Evolutionary conservation across 495 filamentous ascomycete species (phyloP), one percentile per base, ranked within the genome.

Genomic region (Neurospora discreta): DNA sequence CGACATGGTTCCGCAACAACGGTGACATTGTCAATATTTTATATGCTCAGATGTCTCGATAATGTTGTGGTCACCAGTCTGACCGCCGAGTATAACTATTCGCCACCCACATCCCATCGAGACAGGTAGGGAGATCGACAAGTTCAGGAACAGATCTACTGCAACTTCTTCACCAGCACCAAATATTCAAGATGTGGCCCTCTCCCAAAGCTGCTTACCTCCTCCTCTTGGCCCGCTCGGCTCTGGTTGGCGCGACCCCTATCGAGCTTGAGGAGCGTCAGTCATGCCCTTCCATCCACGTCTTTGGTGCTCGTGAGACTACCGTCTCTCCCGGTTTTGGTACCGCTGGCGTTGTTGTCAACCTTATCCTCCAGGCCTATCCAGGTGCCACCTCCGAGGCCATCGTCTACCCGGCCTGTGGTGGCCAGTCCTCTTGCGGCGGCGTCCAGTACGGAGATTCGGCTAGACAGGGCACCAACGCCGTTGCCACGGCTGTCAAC

Each of bases 291-390:
- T 72, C 80, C 41, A 81, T 90, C 69, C 89, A 91, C 74, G 81
- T 89, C 42, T 87, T 91, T 65, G 89, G 88, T 18, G 90, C 89
- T 7, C 87, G 89, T 69, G 89, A 91, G 80, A 90, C 89, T 3
- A 89, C 87, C 0, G 89, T 75, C 2, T 69, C 84, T 0, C 73
- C 82, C 23, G 88, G 89, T 8, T 90, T 84, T 74, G 88, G 88
- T 9, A 86, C 87, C 3, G 78, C 85, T 39, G 81, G 75, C 52
- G 81, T 80, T 0, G 84, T 90, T 23, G 87, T 90, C 74, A 84
- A 89, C 75, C 76, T 82, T 16, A 78, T 89, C 33, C 71, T 85
- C 15, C 75, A 77, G 20, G 85, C 86, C 5, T 86, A 86, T 77
- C 75, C 87, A 0, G 87, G 87, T 20, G 77, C 87, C n/a, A 87